A percentile compares a stretch with the other conserved stretches of the same genome.
Conservation (phyloP, 345 rosid genomes). For the Abelmoschus esculentus region DNA sequence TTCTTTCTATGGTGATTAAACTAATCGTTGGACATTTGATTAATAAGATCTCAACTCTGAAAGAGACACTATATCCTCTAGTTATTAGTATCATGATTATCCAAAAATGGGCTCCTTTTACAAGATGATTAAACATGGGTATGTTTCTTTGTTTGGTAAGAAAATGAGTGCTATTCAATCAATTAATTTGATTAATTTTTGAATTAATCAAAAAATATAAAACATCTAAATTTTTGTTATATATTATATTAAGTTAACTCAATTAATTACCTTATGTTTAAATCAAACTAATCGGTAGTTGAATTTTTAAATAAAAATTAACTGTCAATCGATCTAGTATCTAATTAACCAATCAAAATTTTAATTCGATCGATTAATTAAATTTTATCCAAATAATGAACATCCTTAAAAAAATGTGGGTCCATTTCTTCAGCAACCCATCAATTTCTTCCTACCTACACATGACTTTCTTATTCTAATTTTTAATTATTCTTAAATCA, state of each 20-base stretch:
- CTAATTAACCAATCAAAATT: no score
- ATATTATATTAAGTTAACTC: no score
- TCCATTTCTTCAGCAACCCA: constrained; percentile 24
- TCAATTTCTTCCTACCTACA: constrained; percentile 49
- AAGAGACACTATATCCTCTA: background rate
- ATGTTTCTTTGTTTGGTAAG: background rate
- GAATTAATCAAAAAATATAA: no score
- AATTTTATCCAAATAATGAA: no score
- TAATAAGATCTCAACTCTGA: background rate
- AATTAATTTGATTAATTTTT: no score
- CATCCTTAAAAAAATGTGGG: constrained; percentile 6
- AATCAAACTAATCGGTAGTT: no score
- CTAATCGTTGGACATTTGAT: constrained; percentile 30
- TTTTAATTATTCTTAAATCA: constrained; percentile 1
- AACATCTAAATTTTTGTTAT: no score
- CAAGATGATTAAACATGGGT: background rate
- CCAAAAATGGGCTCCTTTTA: background rate
- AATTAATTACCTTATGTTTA: no score
- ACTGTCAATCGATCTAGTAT: no score
- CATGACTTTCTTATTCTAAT: constrained; percentile 37
- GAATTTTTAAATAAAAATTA: no score
- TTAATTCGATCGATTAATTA: no score
- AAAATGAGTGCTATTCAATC: background rate
- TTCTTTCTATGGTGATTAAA: constrained; percentile 25
- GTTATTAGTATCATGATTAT: background rate